Conservation (phyloP, 2,329 filamentous ascomycete species). For the Venturia carpophila region DNA sequence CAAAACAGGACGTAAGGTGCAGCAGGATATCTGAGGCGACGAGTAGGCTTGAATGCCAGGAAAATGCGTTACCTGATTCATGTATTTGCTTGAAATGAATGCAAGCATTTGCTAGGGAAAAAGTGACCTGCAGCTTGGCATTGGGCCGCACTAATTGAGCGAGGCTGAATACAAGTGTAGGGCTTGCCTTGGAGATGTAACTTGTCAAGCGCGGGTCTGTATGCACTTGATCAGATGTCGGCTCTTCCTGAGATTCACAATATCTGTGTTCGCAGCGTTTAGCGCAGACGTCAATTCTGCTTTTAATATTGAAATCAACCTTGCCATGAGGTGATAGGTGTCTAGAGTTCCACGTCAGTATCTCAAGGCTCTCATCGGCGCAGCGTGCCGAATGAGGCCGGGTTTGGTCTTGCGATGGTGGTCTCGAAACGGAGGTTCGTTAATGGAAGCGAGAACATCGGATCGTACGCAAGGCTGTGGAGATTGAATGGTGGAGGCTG, state of each 20-base stretch:
- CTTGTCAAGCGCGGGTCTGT: background rate
- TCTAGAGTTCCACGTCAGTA: slow-evolving; percentile 7
- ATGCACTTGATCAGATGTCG: background rate
- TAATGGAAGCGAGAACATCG: background rate
- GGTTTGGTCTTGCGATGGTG: background rate
- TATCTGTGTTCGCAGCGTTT: background rate
- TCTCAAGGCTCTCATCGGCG: background rate
- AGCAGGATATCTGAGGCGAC: background rate
- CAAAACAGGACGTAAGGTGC: background rate
- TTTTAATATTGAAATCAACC: background rate
- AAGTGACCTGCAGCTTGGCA: background rate
- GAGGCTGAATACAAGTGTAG: slow-evolving; percentile 1
- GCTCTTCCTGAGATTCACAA: background rate
- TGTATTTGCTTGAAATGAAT: background rate
- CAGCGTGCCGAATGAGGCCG: background rate
- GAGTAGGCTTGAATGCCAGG: background rate
- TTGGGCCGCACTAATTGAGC: background rate
- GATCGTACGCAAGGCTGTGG: background rate
- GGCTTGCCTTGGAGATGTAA: background rate
- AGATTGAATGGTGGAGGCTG: background rate
- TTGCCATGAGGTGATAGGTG: background rate
- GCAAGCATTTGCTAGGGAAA: background rate
- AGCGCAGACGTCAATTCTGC: background rate
- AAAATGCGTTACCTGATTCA: too few species aligned
- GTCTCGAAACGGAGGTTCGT: background rate